Evolutionary conservation across 169 alveolate species (phyloP).

Genomic region (Eimeria acervulina): DNA sequence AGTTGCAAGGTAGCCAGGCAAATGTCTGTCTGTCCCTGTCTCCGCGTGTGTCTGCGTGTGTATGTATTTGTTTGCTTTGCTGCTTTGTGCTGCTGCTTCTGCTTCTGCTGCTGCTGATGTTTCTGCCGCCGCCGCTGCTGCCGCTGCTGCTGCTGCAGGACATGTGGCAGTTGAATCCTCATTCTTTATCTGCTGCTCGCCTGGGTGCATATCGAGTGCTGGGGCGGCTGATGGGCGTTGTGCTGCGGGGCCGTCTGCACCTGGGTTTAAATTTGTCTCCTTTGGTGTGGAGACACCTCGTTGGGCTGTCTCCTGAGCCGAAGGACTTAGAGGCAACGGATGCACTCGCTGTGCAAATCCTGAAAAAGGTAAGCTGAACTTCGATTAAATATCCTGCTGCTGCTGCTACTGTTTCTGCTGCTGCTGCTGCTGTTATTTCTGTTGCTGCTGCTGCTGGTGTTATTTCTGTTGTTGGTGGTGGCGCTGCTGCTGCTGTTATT

Average conservation of each 20-base stretch:
- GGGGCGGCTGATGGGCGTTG: constrained; percentile 93
- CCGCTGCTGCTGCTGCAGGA: constrained; percentile 72
- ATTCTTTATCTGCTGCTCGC: constrained; percentile 56
- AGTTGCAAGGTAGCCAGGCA: too few species aligned
- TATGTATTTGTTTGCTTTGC: too few species aligned
- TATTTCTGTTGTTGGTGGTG: not conserved
- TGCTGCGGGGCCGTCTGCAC: constrained; percentile 90
- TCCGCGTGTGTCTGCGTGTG: too few species aligned
- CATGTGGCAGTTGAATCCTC: constrained; percentile 52
- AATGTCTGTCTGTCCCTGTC: too few species aligned
- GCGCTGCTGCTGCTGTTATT: not conserved
- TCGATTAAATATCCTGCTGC: not conserved
- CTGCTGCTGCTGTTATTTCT: not conserved
- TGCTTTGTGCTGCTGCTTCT: not conserved
- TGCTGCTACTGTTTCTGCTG: not conserved
- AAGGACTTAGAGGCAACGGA: constrained; percentile 92
- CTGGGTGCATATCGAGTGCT: constrained; percentile 89
- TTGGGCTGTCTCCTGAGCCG: constrained; percentile 84
- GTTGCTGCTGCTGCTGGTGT: not conserved
- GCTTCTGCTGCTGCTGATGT: not conserved
- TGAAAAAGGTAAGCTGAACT: constrained; percentile 85
- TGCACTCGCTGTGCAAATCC: constrained; percentile 87
- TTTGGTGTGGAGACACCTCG: constrained; percentile 91
- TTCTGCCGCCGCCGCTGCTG: not conserved
- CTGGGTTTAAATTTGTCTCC: constrained; percentile 91